phyloP scores from a whole-genome alignment of 805 yeast species.

The Kuraishia hungarica region DNA sequence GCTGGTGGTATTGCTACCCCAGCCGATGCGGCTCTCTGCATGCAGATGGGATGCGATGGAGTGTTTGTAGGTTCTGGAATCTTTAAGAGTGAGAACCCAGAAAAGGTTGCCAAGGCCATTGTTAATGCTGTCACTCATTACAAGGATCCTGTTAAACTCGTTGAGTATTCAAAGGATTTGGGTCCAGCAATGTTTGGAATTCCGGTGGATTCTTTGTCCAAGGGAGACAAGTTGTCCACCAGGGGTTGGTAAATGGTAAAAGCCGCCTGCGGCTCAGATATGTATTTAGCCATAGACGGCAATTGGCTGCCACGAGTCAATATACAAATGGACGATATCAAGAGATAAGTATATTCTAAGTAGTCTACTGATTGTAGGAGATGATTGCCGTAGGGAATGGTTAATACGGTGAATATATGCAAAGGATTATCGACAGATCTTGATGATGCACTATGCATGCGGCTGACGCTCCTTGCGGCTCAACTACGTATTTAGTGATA shows the following conservation, averaged over 20 bases:
- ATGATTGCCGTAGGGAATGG: too few species aligned
- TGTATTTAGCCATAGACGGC: background rate
- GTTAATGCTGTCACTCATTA: conserved; percentile 72
- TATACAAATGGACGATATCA: too few species aligned
- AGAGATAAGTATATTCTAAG: too few species aligned
- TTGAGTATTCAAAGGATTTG: conserved; percentile 60
- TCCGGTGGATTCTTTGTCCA: conserved; percentile 42
- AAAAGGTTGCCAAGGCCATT: conserved; percentile 65
- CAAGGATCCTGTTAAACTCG: conserved; percentile 48
- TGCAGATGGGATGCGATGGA: conserved; percentile 77
- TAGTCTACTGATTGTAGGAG: too few species aligned
- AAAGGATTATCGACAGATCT: too few species aligned
- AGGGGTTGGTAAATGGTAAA: conserved; percentile 39
- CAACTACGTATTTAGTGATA: too few species aligned
- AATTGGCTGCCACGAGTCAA: too few species aligned
- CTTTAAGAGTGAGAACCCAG: conserved; percentile 68
- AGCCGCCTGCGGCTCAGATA: background rate
- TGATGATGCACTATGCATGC: too few species aligned
- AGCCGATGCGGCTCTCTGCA: conserved; percentile 77
- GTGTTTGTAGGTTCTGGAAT: conserved; percentile 76
- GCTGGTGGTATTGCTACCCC: conserved; percentile 90
- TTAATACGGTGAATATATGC: too few species aligned
- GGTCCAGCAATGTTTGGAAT: conserved; percentile 76
- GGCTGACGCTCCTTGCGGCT: too few species aligned
- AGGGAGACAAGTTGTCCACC: conserved; percentile 38